Conservation (phyloP, 441 rosid genomes). For the Pelargonium myrrhifolium region DNA sequence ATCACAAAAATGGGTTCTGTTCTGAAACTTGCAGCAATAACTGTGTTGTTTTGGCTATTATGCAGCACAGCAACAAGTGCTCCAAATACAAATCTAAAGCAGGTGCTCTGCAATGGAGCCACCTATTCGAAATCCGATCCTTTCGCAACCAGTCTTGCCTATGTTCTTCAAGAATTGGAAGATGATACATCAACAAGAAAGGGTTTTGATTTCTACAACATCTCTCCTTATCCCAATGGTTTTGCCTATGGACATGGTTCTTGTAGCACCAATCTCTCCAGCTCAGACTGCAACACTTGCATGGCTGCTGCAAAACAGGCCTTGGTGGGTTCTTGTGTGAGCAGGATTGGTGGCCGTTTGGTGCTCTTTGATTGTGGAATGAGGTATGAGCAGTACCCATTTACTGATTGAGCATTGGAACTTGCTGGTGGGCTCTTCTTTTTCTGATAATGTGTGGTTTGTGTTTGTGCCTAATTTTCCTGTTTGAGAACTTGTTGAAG, state of each 20-base stretch:
- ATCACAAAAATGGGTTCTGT: neutral
- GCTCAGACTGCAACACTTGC: neutral
- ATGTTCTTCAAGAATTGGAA: neutral
- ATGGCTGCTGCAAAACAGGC: neutral
- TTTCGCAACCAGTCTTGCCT: neutral
- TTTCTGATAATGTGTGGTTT: too few species aligned
- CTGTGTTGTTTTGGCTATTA: neutral
- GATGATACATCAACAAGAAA: neutral
- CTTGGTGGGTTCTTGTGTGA: neutral
- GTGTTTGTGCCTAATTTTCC: too few species aligned
- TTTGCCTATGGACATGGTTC: constrained; percentile 8
- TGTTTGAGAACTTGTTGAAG: too few species aligned
- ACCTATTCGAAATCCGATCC: neutral
- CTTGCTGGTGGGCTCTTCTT: too few species aligned
- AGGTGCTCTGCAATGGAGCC: neutral
- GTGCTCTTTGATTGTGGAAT: constrained; percentile 15
- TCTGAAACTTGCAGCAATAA: neutral
- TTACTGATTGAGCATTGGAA: neutral
- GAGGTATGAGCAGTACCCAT: constrained; percentile 12
- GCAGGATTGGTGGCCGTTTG: neutral
- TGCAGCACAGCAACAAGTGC: neutral
- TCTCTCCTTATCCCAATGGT: neutral
- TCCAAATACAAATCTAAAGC: neutral
- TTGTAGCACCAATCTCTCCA: neutral
- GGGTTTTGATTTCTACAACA: neutral